Evolutionary conservation across 2,329 filamentous ascomycete genomes (phyloP).

Genomic region (Pseudocercospora fuligena): DNA sequence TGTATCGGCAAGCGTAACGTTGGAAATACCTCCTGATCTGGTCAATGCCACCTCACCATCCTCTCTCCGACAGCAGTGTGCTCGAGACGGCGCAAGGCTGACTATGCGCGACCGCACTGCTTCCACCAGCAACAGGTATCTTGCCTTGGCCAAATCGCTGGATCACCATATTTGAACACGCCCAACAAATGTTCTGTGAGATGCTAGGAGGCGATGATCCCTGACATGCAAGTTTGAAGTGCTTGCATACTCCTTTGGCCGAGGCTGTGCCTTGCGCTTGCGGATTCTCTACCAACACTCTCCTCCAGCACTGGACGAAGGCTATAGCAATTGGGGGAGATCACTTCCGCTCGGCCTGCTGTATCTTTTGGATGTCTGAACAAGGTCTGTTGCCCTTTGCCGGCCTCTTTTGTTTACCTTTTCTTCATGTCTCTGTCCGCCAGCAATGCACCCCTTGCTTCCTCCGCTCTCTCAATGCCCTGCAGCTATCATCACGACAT

Average conservation of each 20-base stretch:
- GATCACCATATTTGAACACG: not conserved
- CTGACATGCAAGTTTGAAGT: constrained; percentile 14
- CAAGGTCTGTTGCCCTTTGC: not conserved
- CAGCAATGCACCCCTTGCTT: constrained; percentile 27
- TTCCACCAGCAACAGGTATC: not conserved
- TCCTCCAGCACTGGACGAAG: not conserved
- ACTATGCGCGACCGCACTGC: not conserved
- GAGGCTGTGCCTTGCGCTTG: not conserved
- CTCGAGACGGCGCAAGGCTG: not conserved
- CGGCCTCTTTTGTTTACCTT: constrained; percentile 23
- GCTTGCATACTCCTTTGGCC: constrained; percentile 1
- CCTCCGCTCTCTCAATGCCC: constrained; percentile 4
- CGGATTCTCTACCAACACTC: not conserved
- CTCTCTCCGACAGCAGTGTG: not conserved
- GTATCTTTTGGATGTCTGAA: not conserved
- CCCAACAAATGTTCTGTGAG: not conserved
- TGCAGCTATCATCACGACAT: not conserved
- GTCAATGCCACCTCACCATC: not conserved
- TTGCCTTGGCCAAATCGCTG: not conserved
- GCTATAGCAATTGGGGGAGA: not conserved
- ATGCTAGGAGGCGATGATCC: constrained; percentile 1
- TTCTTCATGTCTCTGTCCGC: constrained; percentile 23
- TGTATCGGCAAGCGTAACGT: not conserved
- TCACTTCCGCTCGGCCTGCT: not conserved
- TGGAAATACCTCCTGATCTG: not conserved